phyloP scores from a whole-genome alignment of 2,329 filamentous ascomycete genomes.

The Tolypocladium endophyticum region DNA sequence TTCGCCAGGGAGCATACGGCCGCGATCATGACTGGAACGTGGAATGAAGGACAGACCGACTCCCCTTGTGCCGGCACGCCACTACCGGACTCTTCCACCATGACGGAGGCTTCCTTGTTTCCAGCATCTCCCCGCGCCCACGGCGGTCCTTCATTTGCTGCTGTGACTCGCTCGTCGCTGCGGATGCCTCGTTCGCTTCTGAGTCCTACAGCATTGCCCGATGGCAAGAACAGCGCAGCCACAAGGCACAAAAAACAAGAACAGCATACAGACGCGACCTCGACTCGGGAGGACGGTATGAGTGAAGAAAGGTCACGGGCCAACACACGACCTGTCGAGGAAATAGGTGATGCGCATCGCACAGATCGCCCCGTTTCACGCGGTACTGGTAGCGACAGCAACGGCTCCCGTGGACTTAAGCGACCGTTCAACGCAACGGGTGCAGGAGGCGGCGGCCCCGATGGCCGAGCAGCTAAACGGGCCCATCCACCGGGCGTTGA shows the following conservation, averaged over 20 bases:
- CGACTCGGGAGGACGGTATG: not conserved
- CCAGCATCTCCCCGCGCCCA: conserved; percentile 1
- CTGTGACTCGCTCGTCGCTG: conserved; percentile 1
- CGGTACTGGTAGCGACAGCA: conserved; percentile 2
- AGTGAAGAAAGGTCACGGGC: not conserved
- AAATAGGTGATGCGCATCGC: conserved; percentile 1
- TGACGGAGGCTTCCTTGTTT: conserved; percentile 9
- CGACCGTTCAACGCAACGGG: conserved; percentile 12
- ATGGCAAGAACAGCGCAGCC: not conserved
- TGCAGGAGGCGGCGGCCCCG: conserved; percentile 1
- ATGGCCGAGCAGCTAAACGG: conserved; percentile 7
- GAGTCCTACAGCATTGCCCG: not conserved
- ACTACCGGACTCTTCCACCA: conserved; percentile 6
- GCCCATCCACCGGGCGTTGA: conserved; percentile 10
- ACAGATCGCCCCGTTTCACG: not conserved
- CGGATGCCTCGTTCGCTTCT: not conserved
- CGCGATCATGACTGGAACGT: conserved; percentile 45
- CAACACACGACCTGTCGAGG: not conserved
- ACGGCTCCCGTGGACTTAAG: conserved; percentile 22
- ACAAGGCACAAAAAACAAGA: not conserved
- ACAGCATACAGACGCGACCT: not conserved
- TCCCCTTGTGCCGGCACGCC: conserved; percentile 33
- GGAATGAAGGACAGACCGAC: conserved; percentile 54
- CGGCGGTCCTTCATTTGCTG: not conserved
- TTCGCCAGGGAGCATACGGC: conserved; percentile 37